Evolutionary conservation across 345 rosid species (phyloP).

Genomic region (Corchorus capsularis): DNA sequence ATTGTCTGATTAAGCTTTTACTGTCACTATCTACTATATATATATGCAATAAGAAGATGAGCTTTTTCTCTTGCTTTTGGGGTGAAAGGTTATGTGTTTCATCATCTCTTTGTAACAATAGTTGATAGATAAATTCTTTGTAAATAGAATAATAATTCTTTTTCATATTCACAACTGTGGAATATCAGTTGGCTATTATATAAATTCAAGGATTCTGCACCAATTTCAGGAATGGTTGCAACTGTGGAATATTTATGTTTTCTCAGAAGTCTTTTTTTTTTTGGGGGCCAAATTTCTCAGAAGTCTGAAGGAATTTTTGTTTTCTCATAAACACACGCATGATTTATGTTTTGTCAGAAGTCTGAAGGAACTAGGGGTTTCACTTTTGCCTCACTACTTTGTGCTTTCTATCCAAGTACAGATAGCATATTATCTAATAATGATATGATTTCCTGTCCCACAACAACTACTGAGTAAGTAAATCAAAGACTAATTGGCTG

Average conservation of each 20-base stretch:
- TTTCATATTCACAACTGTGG: background rate
- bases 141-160: too few relatives aligned
- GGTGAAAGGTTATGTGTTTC: background rate
- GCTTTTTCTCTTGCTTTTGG: background rate
- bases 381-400: background rate
- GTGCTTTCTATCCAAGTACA: background rate
- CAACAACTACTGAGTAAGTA: too few relatives aligned
- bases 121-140: background rate
- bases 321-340: too few relatives aligned
- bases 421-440: too few relatives aligned
- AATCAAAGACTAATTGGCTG: too few relatives aligned
- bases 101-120: background rate
- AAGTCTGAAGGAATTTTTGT: background rate
- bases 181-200: too few relatives aligned
- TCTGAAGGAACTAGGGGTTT: background rate
- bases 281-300: too few relatives aligned
- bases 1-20: background rate
- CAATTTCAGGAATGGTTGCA: background rate
- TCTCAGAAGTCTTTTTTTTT: background rate
- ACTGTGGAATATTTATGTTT: background rate
- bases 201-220: too few relatives aligned
- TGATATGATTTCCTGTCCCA: too few relatives aligned
- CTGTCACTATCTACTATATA: background rate
- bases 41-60: slow-evolving; percentile 24
- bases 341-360: background rate